A percentile compares a stretch with the other conserved stretches of the same genome.
These are phyloP conservation scores for Ceratocystis eucalypticola DNA, from an alignment of 2,329 filamentous ascomycete species.

Conservation along the genomic window DNA sequence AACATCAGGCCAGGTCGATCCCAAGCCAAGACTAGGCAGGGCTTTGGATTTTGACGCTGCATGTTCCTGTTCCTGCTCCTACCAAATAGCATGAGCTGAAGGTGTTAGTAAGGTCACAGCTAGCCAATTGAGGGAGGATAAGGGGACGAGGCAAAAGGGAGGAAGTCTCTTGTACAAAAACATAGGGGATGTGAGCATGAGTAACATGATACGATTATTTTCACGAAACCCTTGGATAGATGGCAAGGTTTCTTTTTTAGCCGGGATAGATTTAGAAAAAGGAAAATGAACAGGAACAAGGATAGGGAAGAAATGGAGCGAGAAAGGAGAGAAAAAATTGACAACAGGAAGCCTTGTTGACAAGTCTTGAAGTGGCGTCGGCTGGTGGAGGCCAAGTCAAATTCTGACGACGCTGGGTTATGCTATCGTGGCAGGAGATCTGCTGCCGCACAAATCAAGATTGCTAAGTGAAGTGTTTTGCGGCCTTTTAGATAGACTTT, in stretches of 20 bases:
- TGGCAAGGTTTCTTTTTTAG: not conserved
- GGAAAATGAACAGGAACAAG: not conserved
- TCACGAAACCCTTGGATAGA: not conserved
- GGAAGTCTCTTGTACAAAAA: not conserved
- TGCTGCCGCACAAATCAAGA: not conserved
- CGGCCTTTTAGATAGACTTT: not conserved
- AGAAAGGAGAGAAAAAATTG: not conserved
- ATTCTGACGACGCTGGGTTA: not conserved
- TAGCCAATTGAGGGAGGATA: not conserved
- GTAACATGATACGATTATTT: not conserved
- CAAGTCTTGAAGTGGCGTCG: not conserved
- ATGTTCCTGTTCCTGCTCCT: not conserved
- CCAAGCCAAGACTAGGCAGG: not conserved
- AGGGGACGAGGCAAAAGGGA: not conserved
- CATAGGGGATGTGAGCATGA: not conserved
- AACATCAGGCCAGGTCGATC: not conserved
- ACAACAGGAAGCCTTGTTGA: not conserved
- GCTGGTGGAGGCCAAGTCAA: not conserved
- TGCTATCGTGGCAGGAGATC: not conserved
- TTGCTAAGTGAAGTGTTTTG: not conserved
- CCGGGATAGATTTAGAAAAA: not conserved
- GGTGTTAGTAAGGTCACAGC: not conserved
- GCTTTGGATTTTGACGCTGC: not conserved
- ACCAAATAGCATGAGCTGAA: not conserved
- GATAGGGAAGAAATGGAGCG: no score